These are phyloP conservation scores for Colletotrichum sp. DNA, from an alignment of 2,329 filamentous ascomycete species.

Conservation along the genomic window DNA sequence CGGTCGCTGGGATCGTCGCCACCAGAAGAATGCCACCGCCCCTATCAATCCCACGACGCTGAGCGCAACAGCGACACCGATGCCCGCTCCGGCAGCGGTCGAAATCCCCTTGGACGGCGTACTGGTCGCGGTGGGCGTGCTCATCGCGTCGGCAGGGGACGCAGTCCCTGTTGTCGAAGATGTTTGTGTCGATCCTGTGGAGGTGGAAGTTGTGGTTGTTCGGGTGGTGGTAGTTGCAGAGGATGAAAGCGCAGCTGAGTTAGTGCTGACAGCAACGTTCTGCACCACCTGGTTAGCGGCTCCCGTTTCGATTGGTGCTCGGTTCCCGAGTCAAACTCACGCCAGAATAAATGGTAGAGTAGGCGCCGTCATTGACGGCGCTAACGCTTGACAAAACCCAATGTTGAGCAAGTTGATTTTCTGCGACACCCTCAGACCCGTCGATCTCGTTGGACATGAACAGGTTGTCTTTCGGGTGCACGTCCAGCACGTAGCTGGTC, in stretches of 20 bases:
- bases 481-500: constrained; percentile 35
- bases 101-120: constrained; percentile 26
- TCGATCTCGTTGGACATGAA: constrained; percentile 30
- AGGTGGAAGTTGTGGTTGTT: neutral
- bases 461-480: constrained; percentile 33
- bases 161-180: neutral
- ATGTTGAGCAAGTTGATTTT: constrained; percentile 33
- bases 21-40: constrained; percentile 29
- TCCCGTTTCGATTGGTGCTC: neutral
- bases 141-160: neutral
- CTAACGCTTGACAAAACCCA: constrained; percentile 37
- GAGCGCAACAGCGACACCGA: constrained; percentile 32
- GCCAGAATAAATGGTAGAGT: constrained; percentile 35
- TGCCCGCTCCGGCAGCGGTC: constrained; percentile 33
- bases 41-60: constrained; percentile 28
- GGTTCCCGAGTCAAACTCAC: constrained; percentile 21
- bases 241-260: neutral
- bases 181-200: neutral
- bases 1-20: constrained; percentile 24
- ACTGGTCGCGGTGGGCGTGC: neutral
- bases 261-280: neutral
- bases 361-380: constrained; percentile 35
- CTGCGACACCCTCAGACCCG: neutral
- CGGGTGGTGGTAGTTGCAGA: constrained; percentile 6
- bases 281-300: neutral